phyloP scores from a whole-genome alignment of 2,329 filamentous ascomycete genomes.

The Talaromyces sp. region DNA sequence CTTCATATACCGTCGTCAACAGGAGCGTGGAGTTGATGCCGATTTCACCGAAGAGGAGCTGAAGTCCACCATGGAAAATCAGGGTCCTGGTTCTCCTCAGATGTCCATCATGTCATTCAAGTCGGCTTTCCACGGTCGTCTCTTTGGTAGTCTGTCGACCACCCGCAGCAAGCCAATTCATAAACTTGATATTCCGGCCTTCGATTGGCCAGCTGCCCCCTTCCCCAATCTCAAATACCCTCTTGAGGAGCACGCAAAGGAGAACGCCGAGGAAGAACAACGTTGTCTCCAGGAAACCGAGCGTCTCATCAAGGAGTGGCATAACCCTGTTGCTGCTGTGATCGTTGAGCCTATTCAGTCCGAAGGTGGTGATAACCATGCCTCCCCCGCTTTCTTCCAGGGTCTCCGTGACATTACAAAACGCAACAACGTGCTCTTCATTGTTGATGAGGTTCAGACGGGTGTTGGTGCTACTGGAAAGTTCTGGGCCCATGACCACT shows the following conservation, averaged over 20 bases:
- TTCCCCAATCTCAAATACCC: slow-evolving; percentile 86
- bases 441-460: slow-evolving; percentile 92
- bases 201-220: slow-evolving; percentile 87
- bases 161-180: slow-evolving; percentile 91
- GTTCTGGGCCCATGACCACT: slow-evolving; percentile 97
- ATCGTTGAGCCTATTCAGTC: slow-evolving; percentile 89
- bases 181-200: slow-evolving; percentile 90
- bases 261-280: slow-evolving; percentile 77
- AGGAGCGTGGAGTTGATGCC: slow-evolving; percentile 67
- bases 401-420: slow-evolving; percentile 74
- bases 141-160: slow-evolving; percentile 81
- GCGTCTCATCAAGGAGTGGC: slow-evolving; percentile 71
- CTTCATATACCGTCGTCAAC: slow-evolving; percentile 84
- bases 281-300: slow-evolving; percentile 79
- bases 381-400: slow-evolving; percentile 79
- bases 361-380: slow-evolving; percentile 93
- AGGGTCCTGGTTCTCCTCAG: slow-evolving; percentile 69
- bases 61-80: slow-evolving; percentile 70
- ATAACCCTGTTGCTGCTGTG: slow-evolving; percentile 72
- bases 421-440: slow-evolving; percentile 64
- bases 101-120: slow-evolving; percentile 87
- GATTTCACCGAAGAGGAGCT: slow-evolving; percentile 79
- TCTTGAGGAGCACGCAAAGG: slow-evolving; percentile 68
- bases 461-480: slow-evolving; percentile 87
- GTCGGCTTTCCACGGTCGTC: slow-evolving; percentile 81